Evolutionary conservation across 2,329 filamentous ascomycete species (phyloP).

Genomic region (Coniosporium tulheliwenetii): DNA sequence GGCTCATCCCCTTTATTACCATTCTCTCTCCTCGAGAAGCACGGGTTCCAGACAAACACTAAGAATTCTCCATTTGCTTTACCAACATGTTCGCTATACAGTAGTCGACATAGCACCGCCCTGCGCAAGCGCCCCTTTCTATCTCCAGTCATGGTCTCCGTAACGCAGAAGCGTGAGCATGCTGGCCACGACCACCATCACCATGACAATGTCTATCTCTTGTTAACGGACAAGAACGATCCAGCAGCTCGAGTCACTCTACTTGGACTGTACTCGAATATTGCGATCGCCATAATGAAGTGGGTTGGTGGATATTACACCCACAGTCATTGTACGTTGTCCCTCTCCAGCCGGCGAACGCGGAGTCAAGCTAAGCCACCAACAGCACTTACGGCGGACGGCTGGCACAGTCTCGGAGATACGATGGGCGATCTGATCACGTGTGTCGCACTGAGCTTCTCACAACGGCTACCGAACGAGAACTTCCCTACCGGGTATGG

Average conservation of each 20-base stretch:
- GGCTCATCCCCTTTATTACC: neutral
- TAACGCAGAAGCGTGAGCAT: neutral
- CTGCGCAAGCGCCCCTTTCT: neutral
- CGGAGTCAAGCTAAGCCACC: neutral
- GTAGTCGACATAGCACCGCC: neutral
- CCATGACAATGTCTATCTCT: slow-evolving; percentile 73
- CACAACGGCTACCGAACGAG: slow-evolving; percentile 66
- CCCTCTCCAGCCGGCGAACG: neutral
- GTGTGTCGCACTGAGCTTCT: slow-evolving; percentile 86
- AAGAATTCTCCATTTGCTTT: neutral
- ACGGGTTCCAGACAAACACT: neutral
- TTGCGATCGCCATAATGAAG: slow-evolving; percentile 88
- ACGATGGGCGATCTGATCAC: slow-evolving; percentile 90
- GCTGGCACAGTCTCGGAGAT: slow-evolving; percentile 88
- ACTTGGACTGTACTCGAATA: slow-evolving; percentile 75
- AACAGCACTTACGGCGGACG: slow-evolving; percentile 72
- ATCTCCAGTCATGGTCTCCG: neutral
- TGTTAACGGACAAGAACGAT: slow-evolving; percentile 72
- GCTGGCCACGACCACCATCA: slow-evolving; percentile 48
- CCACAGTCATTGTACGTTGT: neutral
- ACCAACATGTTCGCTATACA: neutral
- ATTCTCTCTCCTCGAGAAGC: neutral
- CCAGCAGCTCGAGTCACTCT: slow-evolving; percentile 87
- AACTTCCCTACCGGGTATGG: slow-evolving; percentile 85
- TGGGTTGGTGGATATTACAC: slow-evolving; percentile 64